Percentiles rank a stretch among this genome's conserved stretches.
Evolutionary conservation across 257 asterid species (phyloP).

Genomic region (Petunia axillaris): DNA sequence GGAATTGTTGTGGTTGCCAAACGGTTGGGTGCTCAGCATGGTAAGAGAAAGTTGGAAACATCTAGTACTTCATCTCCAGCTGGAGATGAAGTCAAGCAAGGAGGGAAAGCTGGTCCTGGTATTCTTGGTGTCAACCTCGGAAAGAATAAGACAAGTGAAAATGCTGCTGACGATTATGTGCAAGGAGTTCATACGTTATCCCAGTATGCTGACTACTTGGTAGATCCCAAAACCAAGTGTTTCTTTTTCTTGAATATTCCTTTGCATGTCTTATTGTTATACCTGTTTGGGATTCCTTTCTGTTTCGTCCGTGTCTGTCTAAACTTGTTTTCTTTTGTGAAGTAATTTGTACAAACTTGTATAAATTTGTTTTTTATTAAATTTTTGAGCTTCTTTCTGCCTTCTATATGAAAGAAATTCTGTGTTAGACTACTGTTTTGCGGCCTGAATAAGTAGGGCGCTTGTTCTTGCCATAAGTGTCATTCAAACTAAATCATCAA

Average conservation of each 20-base stretch:
- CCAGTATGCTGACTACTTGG: slow-evolving; percentile 99
- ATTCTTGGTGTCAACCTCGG: slow-evolving; percentile 98
- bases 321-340: background rate
- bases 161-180: slow-evolving; percentile 94
- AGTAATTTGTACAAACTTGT: background rate
- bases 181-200: slow-evolving; percentile 99
- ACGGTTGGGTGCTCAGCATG: slow-evolving; percentile 94
- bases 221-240: slow-evolving; percentile 32
- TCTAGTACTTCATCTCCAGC: slow-evolving; percentile 67
- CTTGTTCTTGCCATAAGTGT: background rate
- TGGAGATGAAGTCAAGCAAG: slow-evolving; percentile 77
- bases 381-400: background rate
- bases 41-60: slow-evolving; percentile 92
- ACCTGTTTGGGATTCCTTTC: background rate
- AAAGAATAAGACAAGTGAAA: slow-evolving; percentile 94
- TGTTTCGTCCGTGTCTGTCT: background rate
- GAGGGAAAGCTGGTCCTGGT: slow-evolving; percentile 99
- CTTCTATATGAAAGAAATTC: background rate
- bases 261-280: background rate
- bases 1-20: slow-evolving; percentile 98
- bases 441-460: background rate
- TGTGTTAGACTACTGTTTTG: background rate
- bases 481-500: background rate
- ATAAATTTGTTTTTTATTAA: background rate
- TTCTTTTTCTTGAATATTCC: background rate